These are phyloP conservation scores for Globisporangium yorkense DNA, from an alignment of 352 stramenopile genomes.

Conservation along the genomic window DNA sequence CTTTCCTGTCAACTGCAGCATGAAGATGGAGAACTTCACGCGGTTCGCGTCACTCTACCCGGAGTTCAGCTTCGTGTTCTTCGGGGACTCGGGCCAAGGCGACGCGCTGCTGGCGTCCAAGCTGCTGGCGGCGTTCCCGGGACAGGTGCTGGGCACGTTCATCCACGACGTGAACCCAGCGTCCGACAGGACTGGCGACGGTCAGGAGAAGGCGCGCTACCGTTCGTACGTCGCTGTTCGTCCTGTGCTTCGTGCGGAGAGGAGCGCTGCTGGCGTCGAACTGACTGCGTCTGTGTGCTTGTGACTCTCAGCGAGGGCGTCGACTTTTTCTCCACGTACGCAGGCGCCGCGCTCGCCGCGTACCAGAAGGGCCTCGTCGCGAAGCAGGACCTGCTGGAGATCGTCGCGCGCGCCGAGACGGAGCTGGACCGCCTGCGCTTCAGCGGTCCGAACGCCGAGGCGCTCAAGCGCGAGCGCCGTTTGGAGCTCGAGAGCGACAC, in stretches of 20 bases:
- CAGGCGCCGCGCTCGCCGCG: constrained; percentile 43
- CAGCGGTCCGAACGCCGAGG: constrained; percentile 26
- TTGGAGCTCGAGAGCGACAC: constrained; percentile 41
- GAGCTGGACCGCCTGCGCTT: constrained; percentile 51
- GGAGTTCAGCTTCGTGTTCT: constrained; percentile 85
- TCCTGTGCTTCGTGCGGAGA: background rate
- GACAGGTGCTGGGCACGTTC: constrained; percentile 65
- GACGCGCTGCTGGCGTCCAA: constrained; percentile 66
- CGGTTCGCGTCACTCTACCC: constrained; percentile 74
- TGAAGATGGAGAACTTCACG: constrained; percentile 81
- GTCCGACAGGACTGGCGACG: constrained; percentile 52
- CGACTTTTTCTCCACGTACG: constrained; percentile 71
- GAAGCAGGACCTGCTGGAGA: constrained; percentile 37
- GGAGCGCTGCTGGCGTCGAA: background rate
- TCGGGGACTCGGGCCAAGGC: constrained; percentile 77
- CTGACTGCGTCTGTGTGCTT: background rate
- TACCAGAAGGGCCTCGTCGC: constrained; percentile 59
- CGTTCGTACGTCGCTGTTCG: constrained; percentile 30
- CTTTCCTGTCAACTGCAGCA: constrained; percentile 10
- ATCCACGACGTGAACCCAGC: constrained; percentile 76
- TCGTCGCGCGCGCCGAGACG: constrained; percentile 29
- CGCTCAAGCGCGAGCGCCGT: constrained; percentile 28
- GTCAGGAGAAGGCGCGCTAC: constrained; percentile 50
- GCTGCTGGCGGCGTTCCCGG: constrained; percentile 43
- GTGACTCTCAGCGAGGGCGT: constrained; percentile 44